Percentiles rank a stretch among this genome's conserved stretches.
Conservation (phyloP, 1,139 yeast species). For the Geotrichum phurueaensis region DNA sequence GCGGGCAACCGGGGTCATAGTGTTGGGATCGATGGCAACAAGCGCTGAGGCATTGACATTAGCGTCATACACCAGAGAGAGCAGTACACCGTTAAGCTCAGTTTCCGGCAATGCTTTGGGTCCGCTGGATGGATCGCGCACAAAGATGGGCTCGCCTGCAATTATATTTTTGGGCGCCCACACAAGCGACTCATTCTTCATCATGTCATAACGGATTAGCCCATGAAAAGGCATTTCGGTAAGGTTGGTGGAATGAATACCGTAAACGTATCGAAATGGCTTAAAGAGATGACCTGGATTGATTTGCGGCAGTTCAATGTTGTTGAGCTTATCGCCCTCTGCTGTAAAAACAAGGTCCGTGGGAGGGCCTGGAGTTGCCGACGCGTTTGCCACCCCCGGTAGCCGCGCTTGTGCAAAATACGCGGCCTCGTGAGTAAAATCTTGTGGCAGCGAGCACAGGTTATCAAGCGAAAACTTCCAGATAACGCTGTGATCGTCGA, state of each 20-base stretch:
- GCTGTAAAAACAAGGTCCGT: slow-evolving; percentile 4
- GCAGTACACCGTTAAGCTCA: slow-evolving; percentile 19
- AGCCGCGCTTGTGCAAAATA: slow-evolving; percentile 15
- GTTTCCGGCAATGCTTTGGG: slow-evolving; percentile 4
- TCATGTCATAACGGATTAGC: slow-evolving; percentile 17
- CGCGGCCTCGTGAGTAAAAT: slow-evolving; percentile 1
- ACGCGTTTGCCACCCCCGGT: slow-evolving; percentile 11
- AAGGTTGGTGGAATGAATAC: slow-evolving; percentile 16
- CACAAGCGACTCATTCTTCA: slow-evolving; percentile 5
- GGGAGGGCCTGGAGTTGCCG: not conserved
- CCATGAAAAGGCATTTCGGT: slow-evolving; percentile 16
- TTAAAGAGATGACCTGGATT: slow-evolving; percentile 11
- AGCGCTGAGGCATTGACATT: slow-evolving; percentile 15
- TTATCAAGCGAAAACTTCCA: slow-evolving; percentile 15
- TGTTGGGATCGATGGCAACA: slow-evolving; percentile 19
- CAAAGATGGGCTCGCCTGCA: slow-evolving; percentile 22
- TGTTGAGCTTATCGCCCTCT: slow-evolving; percentile 6
- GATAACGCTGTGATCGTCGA: slow-evolving; percentile 14
- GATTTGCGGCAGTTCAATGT: slow-evolving; percentile 17
- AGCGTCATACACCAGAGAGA: slow-evolving; percentile 19
- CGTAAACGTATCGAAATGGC: slow-evolving; percentile 17
- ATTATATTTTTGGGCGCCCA: slow-evolving; percentile 18
- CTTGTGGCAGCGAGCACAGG: slow-evolving; percentile 13
- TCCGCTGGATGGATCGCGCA: slow-evolving; percentile 17
- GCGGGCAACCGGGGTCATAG: slow-evolving; percentile 19